Base-by-base conservation (phyloP, 2,329 filamentous ascomycete species). In the Verticillium klebahnii region DNA sequence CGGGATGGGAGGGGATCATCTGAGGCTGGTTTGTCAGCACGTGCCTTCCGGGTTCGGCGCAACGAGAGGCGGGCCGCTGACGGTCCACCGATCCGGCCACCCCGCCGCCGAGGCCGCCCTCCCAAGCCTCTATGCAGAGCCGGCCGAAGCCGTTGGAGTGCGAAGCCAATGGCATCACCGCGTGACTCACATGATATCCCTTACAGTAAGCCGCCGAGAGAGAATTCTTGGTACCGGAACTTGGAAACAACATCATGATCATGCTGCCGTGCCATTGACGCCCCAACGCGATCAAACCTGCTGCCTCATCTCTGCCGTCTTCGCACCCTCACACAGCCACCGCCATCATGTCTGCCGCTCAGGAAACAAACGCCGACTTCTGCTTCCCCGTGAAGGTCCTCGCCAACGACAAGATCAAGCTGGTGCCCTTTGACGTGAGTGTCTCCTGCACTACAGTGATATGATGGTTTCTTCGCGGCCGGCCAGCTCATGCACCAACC, bases 381-480 rank as follows among this genome's bases (percentile, higher is more conserved):
- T 61, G 56, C 34, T 61, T 60, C 50, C 61, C 62, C 23, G 19
- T 61, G 58, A 31, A 39, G 32, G 52, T 56, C 11, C 50, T 60
- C 54, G 55, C 64, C 29, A 65, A 67, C 17, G 60, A 62, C 52
- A 61, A 59, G n/a, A 60, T 67, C 32, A 67, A 66, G 61, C 60
- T 67, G 23, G 56, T 64, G 34, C 64, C 64, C 15, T 66, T 68
- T 45, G 54, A 66, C 25, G 57, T 54, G 56, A 32, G 29, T 36
- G 19, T 54, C 17, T 5, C 40, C 34, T 11, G n/a, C 17, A 12
- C 34, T 29, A 39, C 37, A 12, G 17, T 12, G 2, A 50, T 5
- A 2, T 15, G 2, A n/a, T 23, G 3, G 32, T n/a, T 37, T 31
- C 2, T 12, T 31, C 36, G 45, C 25, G 39, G 29, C 45, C 37